Percentiles rank a stretch among this genome's conserved stretches.
phyloP scores from a whole-genome alignment of 2,329 filamentous ascomycete species.

The Nemania abortiva region DNA sequence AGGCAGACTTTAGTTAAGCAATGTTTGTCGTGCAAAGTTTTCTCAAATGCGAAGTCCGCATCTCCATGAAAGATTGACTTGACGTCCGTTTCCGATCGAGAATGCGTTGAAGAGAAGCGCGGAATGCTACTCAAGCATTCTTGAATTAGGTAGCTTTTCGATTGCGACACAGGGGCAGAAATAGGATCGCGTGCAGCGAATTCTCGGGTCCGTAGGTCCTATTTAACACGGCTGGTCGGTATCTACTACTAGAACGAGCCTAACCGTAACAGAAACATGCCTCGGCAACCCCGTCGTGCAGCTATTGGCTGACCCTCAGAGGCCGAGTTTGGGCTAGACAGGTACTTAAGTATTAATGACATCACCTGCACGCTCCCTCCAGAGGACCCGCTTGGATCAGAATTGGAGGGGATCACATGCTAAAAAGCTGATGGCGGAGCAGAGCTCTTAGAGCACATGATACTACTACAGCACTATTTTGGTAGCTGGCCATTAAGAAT shows the following conservation, averaged over 20 bases:
- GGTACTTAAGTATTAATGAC: conserved; percentile 11
- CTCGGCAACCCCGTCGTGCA: neutral
- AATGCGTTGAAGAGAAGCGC: neutral
- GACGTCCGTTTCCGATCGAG: neutral
- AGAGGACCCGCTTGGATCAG: no score
- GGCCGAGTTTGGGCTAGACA: neutral
- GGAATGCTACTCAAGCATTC: no score
- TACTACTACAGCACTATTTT: neutral
- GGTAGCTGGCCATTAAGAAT: conserved; percentile 3
- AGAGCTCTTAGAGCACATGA: neutral
- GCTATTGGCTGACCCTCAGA: neutral
- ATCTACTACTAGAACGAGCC: no score
- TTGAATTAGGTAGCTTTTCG: neutral
- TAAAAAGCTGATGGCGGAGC: neutral
- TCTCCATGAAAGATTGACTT: neutral
- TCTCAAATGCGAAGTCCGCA: no score
- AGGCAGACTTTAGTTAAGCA: no score
- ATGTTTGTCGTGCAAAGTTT: no score
- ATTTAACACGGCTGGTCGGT: neutral
- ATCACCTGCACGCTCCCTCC: conserved; percentile 6
- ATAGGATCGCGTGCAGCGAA: no score
- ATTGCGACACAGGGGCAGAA: neutral
- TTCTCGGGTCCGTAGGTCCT: no score
- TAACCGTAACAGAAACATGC: conserved; percentile 7
- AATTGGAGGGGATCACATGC: conserved; percentile 9